Conservation (phyloP, 2,329 filamentous ascomycete species). For the Penicillium sumatraense region DNA sequence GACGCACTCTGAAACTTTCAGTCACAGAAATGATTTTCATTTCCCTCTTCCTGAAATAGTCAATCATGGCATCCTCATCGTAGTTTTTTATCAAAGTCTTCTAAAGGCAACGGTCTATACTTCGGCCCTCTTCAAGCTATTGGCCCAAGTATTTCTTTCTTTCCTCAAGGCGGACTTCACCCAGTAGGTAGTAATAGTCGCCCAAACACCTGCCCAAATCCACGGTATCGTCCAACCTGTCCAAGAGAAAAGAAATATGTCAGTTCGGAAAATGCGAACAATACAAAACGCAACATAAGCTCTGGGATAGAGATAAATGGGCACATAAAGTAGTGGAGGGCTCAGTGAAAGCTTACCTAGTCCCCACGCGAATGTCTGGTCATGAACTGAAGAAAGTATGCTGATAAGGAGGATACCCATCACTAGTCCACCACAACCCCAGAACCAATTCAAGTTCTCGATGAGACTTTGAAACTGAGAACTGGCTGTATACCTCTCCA, state of each 20-base stretch:
- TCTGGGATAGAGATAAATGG: background rate
- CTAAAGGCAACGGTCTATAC: too few relatives aligned
- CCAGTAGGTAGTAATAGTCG: background rate
- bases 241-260: background rate
- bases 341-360: background rate
- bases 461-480: background rate
- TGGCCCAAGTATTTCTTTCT: background rate
- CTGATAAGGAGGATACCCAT: background rate
- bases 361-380: background rate
- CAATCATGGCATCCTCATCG: too few relatives aligned
- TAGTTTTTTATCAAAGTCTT: too few relatives aligned
- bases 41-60: too few relatives aligned
- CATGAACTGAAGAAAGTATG: background rate
- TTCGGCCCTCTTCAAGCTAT: too few relatives aligned
- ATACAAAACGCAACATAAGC: background rate
- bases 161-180: background rate
- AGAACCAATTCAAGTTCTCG: background rate
- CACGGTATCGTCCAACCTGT: background rate
- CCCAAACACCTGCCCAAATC: background rate
- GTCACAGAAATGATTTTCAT: too few relatives aligned
- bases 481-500: background rate
- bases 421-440: background rate
- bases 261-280: background rate
- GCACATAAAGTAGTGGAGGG: background rate
- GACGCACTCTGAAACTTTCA: too few relatives aligned